Evolutionary conservation across 352 stramenopile species (phyloP).

Genomic region (Globisporangium parvum): DNA sequence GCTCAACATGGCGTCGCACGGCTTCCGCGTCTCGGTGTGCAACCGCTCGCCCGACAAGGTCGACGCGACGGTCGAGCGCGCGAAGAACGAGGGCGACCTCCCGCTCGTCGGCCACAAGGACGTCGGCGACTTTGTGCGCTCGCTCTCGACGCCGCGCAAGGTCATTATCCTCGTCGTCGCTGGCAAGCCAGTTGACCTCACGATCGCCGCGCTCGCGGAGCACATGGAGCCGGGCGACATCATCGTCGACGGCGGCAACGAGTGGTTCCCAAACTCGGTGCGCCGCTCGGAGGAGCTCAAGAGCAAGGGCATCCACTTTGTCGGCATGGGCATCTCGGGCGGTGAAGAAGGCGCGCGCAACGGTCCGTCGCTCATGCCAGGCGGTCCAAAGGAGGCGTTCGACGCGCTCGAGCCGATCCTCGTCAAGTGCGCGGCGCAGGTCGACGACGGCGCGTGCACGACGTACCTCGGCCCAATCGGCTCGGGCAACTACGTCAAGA

Average conservation of each 20-base stretch:
- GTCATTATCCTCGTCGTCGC: conserved; percentile 98
- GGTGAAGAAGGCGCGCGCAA: conserved; percentile 98
- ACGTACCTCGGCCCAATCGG: conserved; percentile 96
- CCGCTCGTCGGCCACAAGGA: conserved; percentile 92
- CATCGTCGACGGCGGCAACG: conserved; percentile 98
- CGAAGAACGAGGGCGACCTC: conserved; percentile 94
- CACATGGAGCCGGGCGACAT: conserved; percentile 94
- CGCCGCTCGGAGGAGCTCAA: conserved; percentile 91
- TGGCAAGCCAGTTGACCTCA: conserved; percentile 94
- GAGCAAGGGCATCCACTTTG: conserved; percentile 94
- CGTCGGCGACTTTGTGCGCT: conserved; percentile 89
- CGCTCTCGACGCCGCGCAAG: conserved; percentile 93
- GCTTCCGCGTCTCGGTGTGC: conserved; percentile 95
- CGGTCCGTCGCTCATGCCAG: conserved; percentile 98
- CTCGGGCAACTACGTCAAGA: conserved; percentile 99
- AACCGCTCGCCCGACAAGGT: conserved; percentile 97
- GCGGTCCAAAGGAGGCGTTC: conserved; percentile 93
- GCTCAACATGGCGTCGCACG: conserved; percentile 97
- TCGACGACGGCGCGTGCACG: conserved; percentile 93
- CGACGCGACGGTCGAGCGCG: conserved; percentile 92
- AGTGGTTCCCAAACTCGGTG: conserved; percentile 98
- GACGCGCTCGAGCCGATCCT: conserved; percentile 96
- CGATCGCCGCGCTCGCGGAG: conserved; percentile 81
- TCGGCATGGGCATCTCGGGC: conserved; percentile 98
- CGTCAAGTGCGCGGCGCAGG: conserved; percentile 95